Percentiles rank a stretch among this genome's conserved stretches.
phyloP scores from a whole-genome alignment of 2,329 filamentous ascomycete species.

The Arthrobotrys musiformis region DNA sequence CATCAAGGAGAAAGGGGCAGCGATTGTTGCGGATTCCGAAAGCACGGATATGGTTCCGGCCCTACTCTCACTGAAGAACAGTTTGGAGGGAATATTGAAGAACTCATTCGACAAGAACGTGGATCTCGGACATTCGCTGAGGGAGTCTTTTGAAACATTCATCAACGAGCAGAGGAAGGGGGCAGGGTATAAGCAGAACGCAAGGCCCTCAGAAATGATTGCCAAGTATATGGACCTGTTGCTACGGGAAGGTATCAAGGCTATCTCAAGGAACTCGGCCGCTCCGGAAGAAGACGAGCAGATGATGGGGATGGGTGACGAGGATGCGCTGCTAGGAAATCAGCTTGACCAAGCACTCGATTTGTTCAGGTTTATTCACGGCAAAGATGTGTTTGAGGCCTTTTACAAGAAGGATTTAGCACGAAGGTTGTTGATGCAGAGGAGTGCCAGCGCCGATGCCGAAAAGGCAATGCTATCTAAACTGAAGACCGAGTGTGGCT shows the following conservation, averaged over 20 bases:
- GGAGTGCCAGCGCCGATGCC: constrained; percentile 92
- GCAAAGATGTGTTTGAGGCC: constrained; percentile 96
- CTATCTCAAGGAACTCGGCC: constrained; percentile 70
- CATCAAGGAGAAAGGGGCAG: constrained; percentile 78
- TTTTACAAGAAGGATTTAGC: constrained; percentile 99
- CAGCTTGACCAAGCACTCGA: constrained; percentile 94
- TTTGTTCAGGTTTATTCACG: constrained; percentile 94
- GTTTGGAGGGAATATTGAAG: constrained; percentile 79
- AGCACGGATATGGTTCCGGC: constrained; percentile 87
- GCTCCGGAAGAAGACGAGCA: constrained; percentile 69
- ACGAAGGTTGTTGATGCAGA: constrained; percentile 85
- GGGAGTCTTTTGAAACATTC: constrained; percentile 86
- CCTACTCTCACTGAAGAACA: constrained; percentile 81
- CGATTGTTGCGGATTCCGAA: constrained; percentile 82
- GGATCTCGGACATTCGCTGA: constrained; percentile 78
- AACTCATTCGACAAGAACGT: constrained; percentile 81
- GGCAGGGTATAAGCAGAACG: constrained; percentile 81
- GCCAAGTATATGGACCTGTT: constrained; percentile 95
- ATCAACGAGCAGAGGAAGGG: constrained; percentile 88
- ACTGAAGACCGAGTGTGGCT: constrained; percentile 77
- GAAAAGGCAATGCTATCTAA: constrained; percentile 95
- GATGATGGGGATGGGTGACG: constrained; percentile 77
- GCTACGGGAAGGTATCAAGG: constrained; percentile 86
- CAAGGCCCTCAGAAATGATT: constrained; percentile 98
- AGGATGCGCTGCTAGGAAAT: constrained; percentile 89